Conservation (phyloP, 2,329 filamentous ascomycete genomes). For the Diaporthe ampelina region DNA sequence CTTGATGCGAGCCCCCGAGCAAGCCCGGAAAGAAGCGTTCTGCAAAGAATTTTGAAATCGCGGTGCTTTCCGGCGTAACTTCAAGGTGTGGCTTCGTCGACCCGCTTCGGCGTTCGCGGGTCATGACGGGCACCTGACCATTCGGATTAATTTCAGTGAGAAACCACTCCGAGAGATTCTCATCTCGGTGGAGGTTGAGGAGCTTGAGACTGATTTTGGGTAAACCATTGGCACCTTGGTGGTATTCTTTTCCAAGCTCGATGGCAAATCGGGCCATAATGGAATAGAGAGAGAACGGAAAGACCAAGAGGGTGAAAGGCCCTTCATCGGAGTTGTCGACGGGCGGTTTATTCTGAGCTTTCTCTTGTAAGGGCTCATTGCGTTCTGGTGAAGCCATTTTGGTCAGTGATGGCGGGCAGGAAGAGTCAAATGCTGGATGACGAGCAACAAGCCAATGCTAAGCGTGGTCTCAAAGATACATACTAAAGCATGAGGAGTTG, state of each 20-base stretch:
- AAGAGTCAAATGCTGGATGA: background rate
- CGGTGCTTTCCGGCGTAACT: constrained; percentile 7
- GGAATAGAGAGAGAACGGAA: constrained; percentile 43
- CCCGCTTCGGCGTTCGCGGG: constrained; percentile 5
- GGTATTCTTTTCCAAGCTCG: constrained; percentile 34
- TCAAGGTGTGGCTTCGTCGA: constrained; percentile 8
- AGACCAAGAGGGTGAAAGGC: constrained; percentile 40
- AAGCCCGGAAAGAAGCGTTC: constrained; percentile 13
- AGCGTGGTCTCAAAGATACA: background rate
- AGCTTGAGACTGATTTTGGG: constrained; percentile 23
- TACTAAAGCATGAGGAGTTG: background rate
- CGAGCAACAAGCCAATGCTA: no score
- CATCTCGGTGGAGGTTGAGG: constrained; percentile 39
- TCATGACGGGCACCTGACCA: constrained; percentile 43
- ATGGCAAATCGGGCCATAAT: constrained; percentile 43
- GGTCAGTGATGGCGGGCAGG: no score
- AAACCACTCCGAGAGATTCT: constrained; percentile 41
- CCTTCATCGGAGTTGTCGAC: constrained; percentile 2
- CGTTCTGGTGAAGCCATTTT: background rate
- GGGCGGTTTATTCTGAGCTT: no score
- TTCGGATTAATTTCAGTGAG: constrained; percentile 39
- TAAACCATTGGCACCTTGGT: constrained; percentile 26
- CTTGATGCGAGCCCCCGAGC: constrained; percentile 11
- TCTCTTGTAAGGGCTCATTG: background rate
- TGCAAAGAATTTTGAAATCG: constrained; percentile 19